These are phyloP conservation scores for Oryza nivara DNA, from an alignment of 176 grass and related monocot genomes.

Conservation along the genomic window DNA sequence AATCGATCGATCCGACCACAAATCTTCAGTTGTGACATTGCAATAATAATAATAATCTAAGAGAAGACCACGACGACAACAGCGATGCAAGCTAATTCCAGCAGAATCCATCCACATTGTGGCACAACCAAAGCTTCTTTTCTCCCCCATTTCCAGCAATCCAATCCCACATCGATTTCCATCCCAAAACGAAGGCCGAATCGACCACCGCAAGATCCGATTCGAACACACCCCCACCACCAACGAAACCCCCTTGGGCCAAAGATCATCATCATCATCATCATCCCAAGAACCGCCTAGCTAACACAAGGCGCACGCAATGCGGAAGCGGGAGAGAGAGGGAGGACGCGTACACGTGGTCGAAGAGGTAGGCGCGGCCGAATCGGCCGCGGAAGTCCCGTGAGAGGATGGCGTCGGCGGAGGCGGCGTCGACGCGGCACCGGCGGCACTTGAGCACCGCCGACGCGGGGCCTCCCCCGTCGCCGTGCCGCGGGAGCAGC, in stretches of 20 bases:
- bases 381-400: conserved; percentile 26
- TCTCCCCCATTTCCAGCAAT: not conserved
- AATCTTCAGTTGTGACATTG: not conserved
- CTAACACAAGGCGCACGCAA: not conserved
- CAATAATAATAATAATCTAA: not conserved
- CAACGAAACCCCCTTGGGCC: too few relatives aligned
- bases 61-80: not conserved
- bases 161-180: not conserved
- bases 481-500: conserved; percentile 9
- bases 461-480: not conserved
- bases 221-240: not conserved
- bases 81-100: not conserved
- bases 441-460: conserved; percentile 39
- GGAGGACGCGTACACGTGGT: conserved; percentile 20
- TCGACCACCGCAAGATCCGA: not conserved
- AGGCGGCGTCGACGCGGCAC: conserved; percentile 46
- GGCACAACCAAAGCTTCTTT: too few relatives aligned
- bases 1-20: not conserved
- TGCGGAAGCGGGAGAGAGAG: too few relatives aligned
- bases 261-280: not conserved
- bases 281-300: not conserved
- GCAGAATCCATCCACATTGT: not conserved
- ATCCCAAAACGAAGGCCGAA: not conserved
- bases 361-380: conserved; percentile 46
- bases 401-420: conserved; percentile 25